Evolutionary conservation across 139 green algal species (phyloP), one percentile per base, ranked within the genome.

Genomic region (Spirogloea muscicola): DNA sequence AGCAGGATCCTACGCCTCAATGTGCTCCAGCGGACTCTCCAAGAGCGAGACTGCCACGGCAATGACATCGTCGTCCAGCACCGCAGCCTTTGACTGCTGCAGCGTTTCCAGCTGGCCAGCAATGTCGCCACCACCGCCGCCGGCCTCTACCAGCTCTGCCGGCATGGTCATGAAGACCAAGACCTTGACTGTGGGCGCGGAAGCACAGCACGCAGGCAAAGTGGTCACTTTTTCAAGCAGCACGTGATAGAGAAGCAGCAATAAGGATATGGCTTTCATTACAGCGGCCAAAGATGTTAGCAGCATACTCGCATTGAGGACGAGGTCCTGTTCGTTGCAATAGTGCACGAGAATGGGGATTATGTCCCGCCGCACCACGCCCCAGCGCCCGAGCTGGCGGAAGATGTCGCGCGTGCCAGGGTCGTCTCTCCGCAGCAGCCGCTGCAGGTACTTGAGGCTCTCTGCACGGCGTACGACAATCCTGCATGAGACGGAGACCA

Each of bases 141-240:
- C n/a, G n/a, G n/a, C n/a, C n/a, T n/a, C n/a, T n/a, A n/a, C n/a
- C 3, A 68, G 51, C 18, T 91, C 78, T 9, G 88, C 39, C 0
- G 92, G 92, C 87, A 97, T 91, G 1, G 90, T 96, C 41, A 97
- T 83, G 71, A 95, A 92, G 6, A 90, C 91, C 2, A 90, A 63
- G 31, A 98, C 89, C 80, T 96, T 97, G 68, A 97, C 90, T 97
- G 91, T 71, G 72, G 27, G 25, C 10, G 2, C 1, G 57, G n/a
- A n/a, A n/a, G n/a, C n/a, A n/a, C n/a, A n/a, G n/a, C n/a, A n/a
- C n/a, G n/a, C n/a, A n/a, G n/a, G n/a, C n/a, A n/a, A n/a, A n/a
- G n/a, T n/a, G n/a, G n/a, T n/a, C n/a, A n/a, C n/a, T n/a, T n/a
- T n/a, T n/a, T n/a, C n/a, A n/a, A n/a, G n/a, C n/a, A n/a, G n/a